Percentiles rank a stretch among this genome's conserved stretches.
Conservation (phyloP, 2,329 filamentous ascomycete species). For the Nemania serpens region DNA sequence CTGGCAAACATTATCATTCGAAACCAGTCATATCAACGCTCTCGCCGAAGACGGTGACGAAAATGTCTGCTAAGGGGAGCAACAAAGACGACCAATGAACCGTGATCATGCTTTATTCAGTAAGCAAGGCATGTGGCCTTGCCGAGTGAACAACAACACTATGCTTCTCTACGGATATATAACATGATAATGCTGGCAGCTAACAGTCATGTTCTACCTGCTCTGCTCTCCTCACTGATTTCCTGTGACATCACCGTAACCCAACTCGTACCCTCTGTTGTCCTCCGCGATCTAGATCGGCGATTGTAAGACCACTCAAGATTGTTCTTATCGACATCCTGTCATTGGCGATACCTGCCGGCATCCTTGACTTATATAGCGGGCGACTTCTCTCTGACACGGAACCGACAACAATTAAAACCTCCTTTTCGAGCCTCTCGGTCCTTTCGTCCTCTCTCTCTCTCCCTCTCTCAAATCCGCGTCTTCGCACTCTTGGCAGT, state of each 20-base stretch:
- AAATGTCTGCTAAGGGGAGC: background rate
- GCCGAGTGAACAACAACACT: background rate
- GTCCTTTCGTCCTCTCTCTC: background rate
- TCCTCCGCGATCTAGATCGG: background rate
- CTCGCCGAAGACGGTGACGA: slow-evolving; percentile 22
- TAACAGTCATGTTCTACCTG: background rate
- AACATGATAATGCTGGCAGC: slow-evolving; percentile 2
- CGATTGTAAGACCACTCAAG: background rate
- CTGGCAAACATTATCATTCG: slow-evolving; percentile 20
- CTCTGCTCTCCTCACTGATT: background rate
- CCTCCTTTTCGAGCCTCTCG: background rate
- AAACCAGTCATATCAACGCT: slow-evolving; percentile 26
- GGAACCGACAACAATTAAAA: slow-evolving; percentile 4
- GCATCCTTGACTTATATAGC: slow-evolving; percentile 11
- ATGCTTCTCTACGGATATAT: slow-evolving; percentile 12
- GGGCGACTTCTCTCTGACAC: background rate
- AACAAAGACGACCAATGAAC: background rate
- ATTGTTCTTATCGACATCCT: slow-evolving; percentile 6
- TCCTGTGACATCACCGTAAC: slow-evolving; percentile 10
- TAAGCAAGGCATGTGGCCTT: slow-evolving; percentile 3
- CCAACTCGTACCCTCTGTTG: background rate
- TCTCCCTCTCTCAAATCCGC: background rate
- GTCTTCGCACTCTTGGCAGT: background rate
- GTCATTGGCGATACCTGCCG: slow-evolving; percentile 10
- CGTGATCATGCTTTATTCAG: background rate